Evolutionary conservation across 805 yeast species (phyloP), one percentile per base, ranked within the genome.

Genomic region (Saturnispora quitensis): DNA sequence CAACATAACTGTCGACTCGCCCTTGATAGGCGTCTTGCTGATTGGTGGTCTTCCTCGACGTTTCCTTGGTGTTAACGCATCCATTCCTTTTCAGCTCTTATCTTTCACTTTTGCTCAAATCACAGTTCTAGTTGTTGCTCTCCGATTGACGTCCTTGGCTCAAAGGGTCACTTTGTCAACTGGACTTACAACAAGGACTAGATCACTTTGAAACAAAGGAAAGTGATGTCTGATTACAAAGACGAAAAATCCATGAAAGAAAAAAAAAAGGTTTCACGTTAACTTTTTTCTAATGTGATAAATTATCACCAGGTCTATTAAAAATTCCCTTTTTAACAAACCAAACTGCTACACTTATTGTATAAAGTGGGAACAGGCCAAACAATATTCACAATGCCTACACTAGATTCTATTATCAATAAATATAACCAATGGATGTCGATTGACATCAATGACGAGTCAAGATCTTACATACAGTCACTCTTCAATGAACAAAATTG

Each of bases 401-500:
- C 45, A n/a, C 40, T 47, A 44, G 50, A 47, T 17, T n/a, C 45
- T 5, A 47, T 47, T 9, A n/a, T 28, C 17, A 17, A 20, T 20
- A 47, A 47, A 22, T 44, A 38, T 13, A 45, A 40, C 25, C n/a
- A 34, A 20, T 45, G 49, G 49, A 42, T 45, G 46, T 34, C 25
- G 15, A 15, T 45, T 17, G 53, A 50, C 18, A 43, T 20, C 1
- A 40, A 38, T 36, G 43, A 24, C n/a, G n/a, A 15, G 46, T 24
- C 45, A 31, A 25, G 45, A 40, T 17, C 28, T 9, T 15, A 28
- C 15, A 28, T 57, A 2, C n/a, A 45, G 5, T 5, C 45, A 3
- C 58, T 71, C 15, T 48, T 48, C 28, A 34, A 34, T 12, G 73
- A 68, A 3, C 53, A 64, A 8, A 57, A 67, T 18, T 74, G 78